phyloP scores from a whole-genome alignment of 345 rosid species.

The Brassica juncea region DNA sequence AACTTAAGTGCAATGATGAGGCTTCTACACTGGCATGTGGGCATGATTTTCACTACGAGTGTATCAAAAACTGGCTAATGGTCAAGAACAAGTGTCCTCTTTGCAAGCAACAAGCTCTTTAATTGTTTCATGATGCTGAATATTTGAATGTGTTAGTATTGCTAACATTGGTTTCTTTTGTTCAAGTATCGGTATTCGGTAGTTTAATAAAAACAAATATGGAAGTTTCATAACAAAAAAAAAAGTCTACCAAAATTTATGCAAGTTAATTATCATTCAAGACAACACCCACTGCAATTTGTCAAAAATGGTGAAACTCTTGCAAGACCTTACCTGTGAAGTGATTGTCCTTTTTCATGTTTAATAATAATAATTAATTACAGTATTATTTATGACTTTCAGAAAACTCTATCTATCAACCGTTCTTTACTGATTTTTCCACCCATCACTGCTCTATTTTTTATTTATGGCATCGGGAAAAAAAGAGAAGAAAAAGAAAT shows the following conservation, averaged over 20 bases:
- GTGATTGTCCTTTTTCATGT: conserved; percentile 27
- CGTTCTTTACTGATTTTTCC: conserved; percentile 2
- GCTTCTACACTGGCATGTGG: conserved; percentile 28
- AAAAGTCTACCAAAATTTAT: neutral
- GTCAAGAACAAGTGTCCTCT: conserved; percentile 34
- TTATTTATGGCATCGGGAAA: neutral
- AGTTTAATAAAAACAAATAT: neutral
- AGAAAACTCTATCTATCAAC: conserved; percentile 14
- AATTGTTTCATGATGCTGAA: neutral
- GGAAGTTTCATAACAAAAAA: neutral
- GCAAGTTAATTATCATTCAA: neutral
- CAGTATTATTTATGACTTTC: conserved; percentile 26
- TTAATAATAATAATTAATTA: conserved; percentile 12
- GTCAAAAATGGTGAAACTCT: conserved; percentile 38
- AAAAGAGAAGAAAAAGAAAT: neutral
- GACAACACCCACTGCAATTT: conserved; percentile 3
- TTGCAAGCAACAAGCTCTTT: conserved; percentile 18
- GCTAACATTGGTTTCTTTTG: neutral
- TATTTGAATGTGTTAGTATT: neutral
- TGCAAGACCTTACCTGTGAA: conserved; percentile 28
- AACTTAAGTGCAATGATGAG: conserved; percentile 3
- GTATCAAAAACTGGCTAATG: conserved; percentile 28
- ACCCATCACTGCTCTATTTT: conserved; percentile 12
- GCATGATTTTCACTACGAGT: conserved; percentile 25
- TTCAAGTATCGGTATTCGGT: neutral